These are phyloP conservation scores for Cordyceps farinosa DNA, from an alignment of 2,329 filamentous ascomycete genomes.

Conservation along the genomic window DNA sequence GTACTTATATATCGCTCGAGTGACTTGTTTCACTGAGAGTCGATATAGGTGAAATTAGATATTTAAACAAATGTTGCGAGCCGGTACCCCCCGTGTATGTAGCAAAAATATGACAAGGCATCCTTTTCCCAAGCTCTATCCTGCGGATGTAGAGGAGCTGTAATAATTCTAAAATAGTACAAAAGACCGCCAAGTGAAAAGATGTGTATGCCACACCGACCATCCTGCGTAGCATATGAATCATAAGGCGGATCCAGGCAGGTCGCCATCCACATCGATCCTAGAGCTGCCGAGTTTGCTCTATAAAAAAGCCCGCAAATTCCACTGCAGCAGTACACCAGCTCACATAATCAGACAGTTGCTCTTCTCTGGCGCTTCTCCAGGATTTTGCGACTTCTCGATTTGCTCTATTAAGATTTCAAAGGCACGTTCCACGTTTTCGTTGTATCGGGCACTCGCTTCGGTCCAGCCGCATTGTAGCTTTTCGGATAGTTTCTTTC, in stretches of 20 bases:
- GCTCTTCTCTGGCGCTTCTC: constrained; percentile 72
- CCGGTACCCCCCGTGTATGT: neutral
- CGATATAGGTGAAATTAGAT: neutral
- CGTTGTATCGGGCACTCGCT: constrained; percentile 88
- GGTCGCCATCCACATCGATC: neutral
- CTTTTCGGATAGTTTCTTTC: constrained; percentile 77
- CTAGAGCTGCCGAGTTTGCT: neutral
- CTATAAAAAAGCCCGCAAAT: neutral
- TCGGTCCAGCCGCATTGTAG: constrained; percentile 93
- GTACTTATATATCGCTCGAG: neutral
- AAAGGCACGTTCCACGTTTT: constrained; percentile 89
- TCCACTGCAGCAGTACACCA: neutral
- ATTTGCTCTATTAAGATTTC: constrained; percentile 93
- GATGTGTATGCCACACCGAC: neutral
- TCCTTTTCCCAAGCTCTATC: neutral
- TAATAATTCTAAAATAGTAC: constrained; percentile 1
- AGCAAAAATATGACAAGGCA: neutral
- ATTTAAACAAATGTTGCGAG: neutral
- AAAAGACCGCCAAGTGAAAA: neutral
- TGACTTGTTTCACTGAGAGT: neutral
- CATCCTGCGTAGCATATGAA: neutral
- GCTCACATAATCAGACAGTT: constrained; percentile 83
- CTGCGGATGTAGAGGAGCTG: neutral
- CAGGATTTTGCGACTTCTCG: constrained; percentile 88
- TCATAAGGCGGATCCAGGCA: neutral